Evolutionary conservation across 1,284 basidiomycete species (phyloP).

Genomic region (Boletus mariae): DNA sequence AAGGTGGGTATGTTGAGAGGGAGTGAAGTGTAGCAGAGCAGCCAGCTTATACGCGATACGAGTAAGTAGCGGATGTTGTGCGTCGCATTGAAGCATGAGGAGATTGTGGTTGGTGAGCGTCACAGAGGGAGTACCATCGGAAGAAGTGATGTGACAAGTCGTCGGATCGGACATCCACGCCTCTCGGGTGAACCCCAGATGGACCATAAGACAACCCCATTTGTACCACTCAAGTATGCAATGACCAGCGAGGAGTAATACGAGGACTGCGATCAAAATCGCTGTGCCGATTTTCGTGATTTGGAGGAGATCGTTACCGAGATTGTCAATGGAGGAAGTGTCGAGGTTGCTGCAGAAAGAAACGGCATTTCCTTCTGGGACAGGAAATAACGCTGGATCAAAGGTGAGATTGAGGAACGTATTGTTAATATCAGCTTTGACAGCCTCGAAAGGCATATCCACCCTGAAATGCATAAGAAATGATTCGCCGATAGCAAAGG

Average conservation of each 20-base stretch:
- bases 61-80: slow-evolving; percentile 67
- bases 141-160: slow-evolving; percentile 39
- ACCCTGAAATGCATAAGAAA: slow-evolving; percentile 47
- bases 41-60: slow-evolving; percentile 58
- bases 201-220: slow-evolving; percentile 63
- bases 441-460: slow-evolving; percentile 78
- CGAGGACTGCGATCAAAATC: slow-evolving; percentile 59
- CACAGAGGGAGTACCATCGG: slow-evolving; percentile 45
- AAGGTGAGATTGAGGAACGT: slow-evolving; percentile 73
- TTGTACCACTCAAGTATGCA: slow-evolving; percentile 77
- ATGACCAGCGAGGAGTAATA: slow-evolving; percentile 63
- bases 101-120: slow-evolving; percentile 71
- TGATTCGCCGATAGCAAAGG: not conserved
- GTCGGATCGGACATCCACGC: slow-evolving; percentile 74
- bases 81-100: slow-evolving; percentile 64
- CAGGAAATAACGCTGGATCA: slow-evolving; percentile 67
- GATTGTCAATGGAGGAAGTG: slow-evolving; percentile 79
- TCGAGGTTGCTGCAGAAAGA: slow-evolving; percentile 76
- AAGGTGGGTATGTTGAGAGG: slow-evolving; percentile 60
- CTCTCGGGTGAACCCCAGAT: slow-evolving; percentile 66
- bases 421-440: slow-evolving; percentile 85
- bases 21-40: slow-evolving; percentile 46
- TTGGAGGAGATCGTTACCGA: slow-evolving; percentile 72
- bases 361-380: slow-evolving; percentile 64
- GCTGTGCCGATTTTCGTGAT: slow-evolving; percentile 75